phyloP scores from a whole-genome alignment of 805 yeast genomes.

The Saccharomycopsis babjevae region DNA sequence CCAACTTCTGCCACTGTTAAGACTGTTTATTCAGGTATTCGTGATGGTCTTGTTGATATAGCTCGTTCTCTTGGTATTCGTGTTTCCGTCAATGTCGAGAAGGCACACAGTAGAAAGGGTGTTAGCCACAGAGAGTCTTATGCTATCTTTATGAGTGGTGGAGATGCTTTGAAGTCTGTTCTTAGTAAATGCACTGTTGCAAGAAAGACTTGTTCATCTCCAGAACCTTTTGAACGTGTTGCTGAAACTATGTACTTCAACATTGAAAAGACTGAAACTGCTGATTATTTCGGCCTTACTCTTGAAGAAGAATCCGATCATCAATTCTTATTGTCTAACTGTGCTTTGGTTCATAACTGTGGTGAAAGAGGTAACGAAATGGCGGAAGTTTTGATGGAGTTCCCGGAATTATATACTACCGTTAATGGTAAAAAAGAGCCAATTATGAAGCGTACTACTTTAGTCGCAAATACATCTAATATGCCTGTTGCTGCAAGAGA shows the following conservation, averaged over 20 bases:
- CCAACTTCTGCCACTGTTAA: constrained; percentile 24
- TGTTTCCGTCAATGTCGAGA: constrained; percentile 26
- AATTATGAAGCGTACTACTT: constrained; percentile 97
- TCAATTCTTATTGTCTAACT: constrained; percentile 31
- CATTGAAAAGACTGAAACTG: constrained; percentile 22
- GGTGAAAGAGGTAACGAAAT: constrained; percentile 99
- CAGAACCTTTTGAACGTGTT: constrained; percentile 19
- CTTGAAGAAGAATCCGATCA: constrained; percentile 32
- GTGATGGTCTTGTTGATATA: constrained; percentile 29
- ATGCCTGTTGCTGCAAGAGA: constrained; percentile 99
- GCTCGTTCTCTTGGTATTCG: constrained; percentile 37
- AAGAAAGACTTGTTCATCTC: constrained; percentile 15
- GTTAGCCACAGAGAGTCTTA: constrained; percentile 19
- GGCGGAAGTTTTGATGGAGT: constrained; percentile 99
- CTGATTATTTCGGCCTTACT: constrained; percentile 35
- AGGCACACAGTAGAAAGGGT: constrained; percentile 16
- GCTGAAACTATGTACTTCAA: constrained; percentile 26
- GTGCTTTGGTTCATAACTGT: constrained; percentile 33
- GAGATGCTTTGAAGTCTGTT: constrained; percentile 21
- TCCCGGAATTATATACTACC: constrained; percentile 94
- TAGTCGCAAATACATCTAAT: constrained; percentile 97
- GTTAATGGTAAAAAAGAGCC: constrained; percentile 91
- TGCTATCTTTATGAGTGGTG: constrained; percentile 21
- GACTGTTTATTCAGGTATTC: constrained; percentile 26
- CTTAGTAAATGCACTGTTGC: constrained; percentile 23